Percentiles rank a stretch among this genome's conserved stretches.
Evolutionary conservation across 768 basidiomycete species (phyloP).

Genomic region (Kwoniella shandongensis): DNA sequence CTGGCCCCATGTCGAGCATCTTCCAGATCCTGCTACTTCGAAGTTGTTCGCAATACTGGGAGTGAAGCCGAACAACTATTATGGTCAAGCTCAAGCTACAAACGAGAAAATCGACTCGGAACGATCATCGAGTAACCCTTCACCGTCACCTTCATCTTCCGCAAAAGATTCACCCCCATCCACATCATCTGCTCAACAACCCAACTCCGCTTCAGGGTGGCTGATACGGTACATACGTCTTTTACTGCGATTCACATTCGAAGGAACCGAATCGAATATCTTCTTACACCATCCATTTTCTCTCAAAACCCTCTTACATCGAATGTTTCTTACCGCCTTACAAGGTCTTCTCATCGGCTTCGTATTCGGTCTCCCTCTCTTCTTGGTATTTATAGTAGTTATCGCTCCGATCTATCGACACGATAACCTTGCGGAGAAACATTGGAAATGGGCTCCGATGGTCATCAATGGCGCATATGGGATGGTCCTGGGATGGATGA

Average conservation of each 20-base stretch:
- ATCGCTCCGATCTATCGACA: constrained; percentile 50
- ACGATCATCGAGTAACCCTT: neutral
- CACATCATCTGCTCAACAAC: no score
- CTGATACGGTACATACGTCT: constrained; percentile 33
- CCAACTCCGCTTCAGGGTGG: neutral
- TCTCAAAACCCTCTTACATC: constrained; percentile 7
- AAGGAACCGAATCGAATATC: constrained; percentile 53
- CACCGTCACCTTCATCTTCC: neutral
- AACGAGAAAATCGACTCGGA: neutral
- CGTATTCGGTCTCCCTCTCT: constrained; percentile 51
- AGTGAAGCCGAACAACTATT: no score
- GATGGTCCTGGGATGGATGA: constrained; percentile 49
- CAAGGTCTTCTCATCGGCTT: constrained; percentile 50
- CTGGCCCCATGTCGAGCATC: constrained; percentile 51
- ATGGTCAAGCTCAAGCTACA: no score
- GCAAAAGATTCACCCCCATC: neutral
- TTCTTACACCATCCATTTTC: constrained; percentile 30
- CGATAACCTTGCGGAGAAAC: constrained; percentile 31
- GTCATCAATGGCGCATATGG: constrained; percentile 51
- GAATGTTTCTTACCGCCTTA: constrained; percentile 38
- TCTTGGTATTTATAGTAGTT: constrained; percentile 50
- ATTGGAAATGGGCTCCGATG: constrained; percentile 49
- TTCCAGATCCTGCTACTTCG: constrained; percentile 41
- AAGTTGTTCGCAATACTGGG: neutral
- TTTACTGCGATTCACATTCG: constrained; percentile 52